phyloP scores from a whole-genome alignment of 2,329 filamentous ascomycete genomes.

The Diaporthe ampelina region DNA sequence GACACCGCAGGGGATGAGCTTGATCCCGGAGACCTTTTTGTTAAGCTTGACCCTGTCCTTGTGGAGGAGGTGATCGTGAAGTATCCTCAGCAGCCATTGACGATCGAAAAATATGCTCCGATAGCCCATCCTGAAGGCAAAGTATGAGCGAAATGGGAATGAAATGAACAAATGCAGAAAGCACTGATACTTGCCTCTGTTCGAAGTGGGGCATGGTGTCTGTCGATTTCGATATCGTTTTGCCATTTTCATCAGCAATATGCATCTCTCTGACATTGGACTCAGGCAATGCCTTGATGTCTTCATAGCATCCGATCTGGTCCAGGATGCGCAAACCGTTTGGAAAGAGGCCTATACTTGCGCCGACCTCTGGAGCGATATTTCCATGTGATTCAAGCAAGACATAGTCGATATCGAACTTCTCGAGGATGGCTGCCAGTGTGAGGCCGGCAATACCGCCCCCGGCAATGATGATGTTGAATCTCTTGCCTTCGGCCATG shows the following conservation, averaged over 20 bases:
- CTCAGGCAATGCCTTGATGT: slow-evolving; percentile 40
- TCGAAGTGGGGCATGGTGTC: background rate
- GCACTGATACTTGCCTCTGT: background rate
- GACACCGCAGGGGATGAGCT: slow-evolving; percentile 24
- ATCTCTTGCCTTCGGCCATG: slow-evolving; percentile 2
- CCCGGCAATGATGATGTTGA: slow-evolving; percentile 59
- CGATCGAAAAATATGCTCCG: slow-evolving; percentile 53
- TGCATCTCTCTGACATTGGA: background rate
- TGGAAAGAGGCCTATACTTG: slow-evolving; percentile 60
- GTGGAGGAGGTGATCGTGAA: slow-evolving; percentile 52
- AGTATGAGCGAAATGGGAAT: background rate
- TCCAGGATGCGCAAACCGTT: slow-evolving; percentile 61
- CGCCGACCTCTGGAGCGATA: slow-evolving; percentile 61
- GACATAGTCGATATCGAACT: slow-evolving; percentile 61
- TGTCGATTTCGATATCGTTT: background rate
- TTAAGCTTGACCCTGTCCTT: slow-evolving; percentile 51
- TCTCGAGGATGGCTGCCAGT: slow-evolving; percentile 58
- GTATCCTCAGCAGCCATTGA: slow-evolving; percentile 49
- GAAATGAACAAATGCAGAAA: background rate
- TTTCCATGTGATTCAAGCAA: slow-evolving; percentile 59
- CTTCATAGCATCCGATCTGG: slow-evolving; percentile 59
- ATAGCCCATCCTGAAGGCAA: slow-evolving; percentile 48
- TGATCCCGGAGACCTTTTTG: slow-evolving; percentile 49
- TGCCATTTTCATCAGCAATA: slow-evolving; percentile 5
- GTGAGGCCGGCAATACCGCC: slow-evolving; percentile 62